Base-by-base conservation (phyloP, 768 basidiomycete genomes). In the Suillus occidentalis region DNA sequence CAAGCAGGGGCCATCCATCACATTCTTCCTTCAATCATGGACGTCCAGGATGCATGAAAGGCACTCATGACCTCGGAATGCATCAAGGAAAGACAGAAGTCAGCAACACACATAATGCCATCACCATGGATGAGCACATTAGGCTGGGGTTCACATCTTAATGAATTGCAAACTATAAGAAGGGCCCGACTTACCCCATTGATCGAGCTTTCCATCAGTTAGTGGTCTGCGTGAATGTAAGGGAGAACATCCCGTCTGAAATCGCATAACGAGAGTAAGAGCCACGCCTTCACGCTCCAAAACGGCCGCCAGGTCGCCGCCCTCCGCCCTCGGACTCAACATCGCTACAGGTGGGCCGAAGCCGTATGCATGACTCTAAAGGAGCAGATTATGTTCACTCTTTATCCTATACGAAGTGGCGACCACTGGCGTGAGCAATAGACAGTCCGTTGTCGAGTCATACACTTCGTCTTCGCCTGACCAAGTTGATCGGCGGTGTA, bases 241-340 rank as follows among this genome's bases (percentile, higher is more conserved):
- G 9, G 6, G 43, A 9, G 8, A 45, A 20, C 20, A 28, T 45
- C 0, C 43, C 4, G n/a, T 4, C 20, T 20, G 45, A 20, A 72
- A 34, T 22, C 65, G 60, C 6, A 49, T 55, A 10, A 52, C 13
- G 1, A 66, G 3, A 25, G 28, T 28, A 10, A 72, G 61, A 12
- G 16, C 63, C 37, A 63, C 64, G 34, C 57, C 62, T 6, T 65
- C 18, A 42, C 12, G 42, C 6, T 70, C 65, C 18, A 79, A 67
- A 62, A 72, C 72, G 47, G 37, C 61, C 2, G 63, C 68, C 6
- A 78, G 56, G 1, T 68, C 68, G 16, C 78, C 78, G 12, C 71
- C 71, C 57, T 75, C 75, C 18, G 76, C 31, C 77, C 77, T 79
- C 4, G 76, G 77, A 59, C 70, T 77, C 50, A 79, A 75, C 71